Base-by-base conservation (phyloP, 352 stramenopile genomes). In the Phytophthora boehmeriae region DNA sequence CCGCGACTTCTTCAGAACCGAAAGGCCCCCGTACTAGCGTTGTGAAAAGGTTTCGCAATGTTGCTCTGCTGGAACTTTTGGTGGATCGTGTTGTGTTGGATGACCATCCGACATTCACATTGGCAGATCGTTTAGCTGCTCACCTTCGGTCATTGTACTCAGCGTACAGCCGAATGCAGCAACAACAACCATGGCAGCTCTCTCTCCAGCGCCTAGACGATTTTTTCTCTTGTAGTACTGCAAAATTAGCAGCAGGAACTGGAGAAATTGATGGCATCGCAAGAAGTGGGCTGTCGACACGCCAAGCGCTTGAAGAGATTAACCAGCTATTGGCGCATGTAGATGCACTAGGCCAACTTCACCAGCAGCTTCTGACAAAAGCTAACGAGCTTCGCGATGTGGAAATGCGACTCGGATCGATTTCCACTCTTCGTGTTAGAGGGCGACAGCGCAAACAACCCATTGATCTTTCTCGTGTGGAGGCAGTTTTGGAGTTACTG, bases 41-140 rank as follows among this genome's bases (percentile, higher is more conserved):
- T 13, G 22, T 32, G n/a, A 43, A 52, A 23, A 62, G 47, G 41
- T 4, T 8, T 4, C 32, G 11, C 2, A 51, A n/a, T 28, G 13
- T 67, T 54, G 60, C 60, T 8, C 54, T 71, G 41, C 66, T 92
- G 17, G 75, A 91, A 52, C 62, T 93, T 43, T 70, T 57, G 10
- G 61, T 93, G 8, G 72, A 85, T 36, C 66, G 63, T 1, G 55
- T 96, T 43, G 75, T 88, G 23, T 70, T 96, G 14, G 81, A 95
- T 32, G 89, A 97, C 49, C 83, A 97, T 56, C 70, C 53, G 3
- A 60, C 66, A 5, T 95, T 96, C 53, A 59, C 71, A 20, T 59
- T 91, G 1, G 73, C 76, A 22, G 89, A 96, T 34, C 73, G 83
- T 41, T 46, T 94, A n/a, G 59, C 72, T 19, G 73, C 79, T 11